A percentile compares a stretch with the other conserved stretches of the same genome.
Evolutionary conservation across 1,284 basidiomycete species (phyloP).

Genomic region (Sanghuangporus sanghuang): DNA sequence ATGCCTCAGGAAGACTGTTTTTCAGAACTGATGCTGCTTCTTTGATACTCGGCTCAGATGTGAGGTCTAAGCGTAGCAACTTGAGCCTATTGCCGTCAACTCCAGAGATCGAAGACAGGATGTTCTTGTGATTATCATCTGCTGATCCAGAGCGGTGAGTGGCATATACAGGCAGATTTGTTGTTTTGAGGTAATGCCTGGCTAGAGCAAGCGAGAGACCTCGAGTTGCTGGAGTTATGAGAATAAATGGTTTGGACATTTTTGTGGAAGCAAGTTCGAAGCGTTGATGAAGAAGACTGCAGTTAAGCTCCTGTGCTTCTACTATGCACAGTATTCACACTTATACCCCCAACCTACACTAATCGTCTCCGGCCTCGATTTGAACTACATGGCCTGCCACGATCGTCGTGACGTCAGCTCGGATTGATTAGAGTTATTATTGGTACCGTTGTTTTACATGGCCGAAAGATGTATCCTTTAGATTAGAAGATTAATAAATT

Average conservation of each 20-base stretch:
- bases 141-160: conserved; percentile 42
- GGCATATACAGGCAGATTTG: conserved; percentile 47
- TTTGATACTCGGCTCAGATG: conserved; percentile 45
- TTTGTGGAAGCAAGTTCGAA: neutral
- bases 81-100: conserved; percentile 42
- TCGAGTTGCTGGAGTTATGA: conserved; percentile 43
- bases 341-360: too few species aligned
- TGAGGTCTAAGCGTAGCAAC: conserved; percentile 45
- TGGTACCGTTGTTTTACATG: too few species aligned
- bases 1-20: conserved; percentile 29
- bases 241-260: conserved; percentile 34
- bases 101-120: conserved; percentile 38
- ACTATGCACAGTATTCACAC: too few species aligned
- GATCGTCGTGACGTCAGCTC: conserved; percentile 1
- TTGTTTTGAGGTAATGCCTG: conserved; percentile 47
- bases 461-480: too few species aligned
- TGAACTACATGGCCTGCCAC: neutral
- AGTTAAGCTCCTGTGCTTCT: neutral
- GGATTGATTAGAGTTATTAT: neutral
- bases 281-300: neutral
- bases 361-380: neutral
- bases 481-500: too few species aligned
- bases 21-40: conserved; percentile 40
- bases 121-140: conserved; percentile 34
- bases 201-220: conserved; percentile 53